Percentiles rank a stretch among this genome's conserved stretches.
phyloP scores from a whole-genome alignment of 805 yeast genomes.

The Pichia membranifaciens region DNA sequence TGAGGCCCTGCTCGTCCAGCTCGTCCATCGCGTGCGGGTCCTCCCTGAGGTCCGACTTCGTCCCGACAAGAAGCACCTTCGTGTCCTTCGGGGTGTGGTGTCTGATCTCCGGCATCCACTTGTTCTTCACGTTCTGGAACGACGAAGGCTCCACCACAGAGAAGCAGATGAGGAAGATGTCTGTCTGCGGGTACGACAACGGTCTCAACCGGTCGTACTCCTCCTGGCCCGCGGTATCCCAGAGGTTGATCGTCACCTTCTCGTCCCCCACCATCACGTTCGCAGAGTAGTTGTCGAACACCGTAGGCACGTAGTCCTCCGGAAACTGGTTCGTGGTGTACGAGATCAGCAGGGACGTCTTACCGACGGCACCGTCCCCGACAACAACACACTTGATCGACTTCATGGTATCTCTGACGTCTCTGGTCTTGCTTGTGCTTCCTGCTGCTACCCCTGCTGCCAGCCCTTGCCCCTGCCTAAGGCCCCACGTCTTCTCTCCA shows the following conservation, averaged over 20 bases:
- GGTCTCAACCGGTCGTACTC: slow-evolving; percentile 90
- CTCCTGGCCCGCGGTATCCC: slow-evolving; percentile 97
- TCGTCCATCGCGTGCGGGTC: slow-evolving; percentile 71
- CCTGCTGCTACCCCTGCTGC: too few relatives aligned
- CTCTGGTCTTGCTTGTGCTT: too few relatives aligned
- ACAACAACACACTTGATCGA: slow-evolving; percentile 89
- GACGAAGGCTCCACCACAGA: slow-evolving; percentile 78
- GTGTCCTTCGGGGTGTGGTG: slow-evolving; percentile 75
- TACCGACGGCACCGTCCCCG: slow-evolving; percentile 96
- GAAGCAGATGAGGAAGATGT: slow-evolving; percentile 79
- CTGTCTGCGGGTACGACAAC: slow-evolving; percentile 86
- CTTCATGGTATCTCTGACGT: slow-evolving; percentile 64
- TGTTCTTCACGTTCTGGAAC: slow-evolving; percentile 71
- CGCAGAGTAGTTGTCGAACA: slow-evolving; percentile 87
- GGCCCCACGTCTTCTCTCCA: too few relatives aligned
- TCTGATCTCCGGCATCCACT: slow-evolving; percentile 81
- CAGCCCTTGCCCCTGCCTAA: too few relatives aligned
- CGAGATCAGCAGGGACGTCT: slow-evolving; percentile 79
- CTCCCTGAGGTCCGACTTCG: slow-evolving; percentile 82
- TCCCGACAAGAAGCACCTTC: slow-evolving; percentile 71
- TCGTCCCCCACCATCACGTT: slow-evolving; percentile 77
- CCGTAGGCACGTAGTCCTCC: slow-evolving; percentile 90
- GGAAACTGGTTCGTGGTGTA: slow-evolving; percentile 92
- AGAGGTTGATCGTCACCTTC: slow-evolving; percentile 76
- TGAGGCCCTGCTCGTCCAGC: slow-evolving; percentile 52